Percentiles rank a stretch among this genome's conserved stretches.
Conservation (phyloP, 1,284 basidiomycete genomes). For the Limonomyces culmigenus region DNA sequence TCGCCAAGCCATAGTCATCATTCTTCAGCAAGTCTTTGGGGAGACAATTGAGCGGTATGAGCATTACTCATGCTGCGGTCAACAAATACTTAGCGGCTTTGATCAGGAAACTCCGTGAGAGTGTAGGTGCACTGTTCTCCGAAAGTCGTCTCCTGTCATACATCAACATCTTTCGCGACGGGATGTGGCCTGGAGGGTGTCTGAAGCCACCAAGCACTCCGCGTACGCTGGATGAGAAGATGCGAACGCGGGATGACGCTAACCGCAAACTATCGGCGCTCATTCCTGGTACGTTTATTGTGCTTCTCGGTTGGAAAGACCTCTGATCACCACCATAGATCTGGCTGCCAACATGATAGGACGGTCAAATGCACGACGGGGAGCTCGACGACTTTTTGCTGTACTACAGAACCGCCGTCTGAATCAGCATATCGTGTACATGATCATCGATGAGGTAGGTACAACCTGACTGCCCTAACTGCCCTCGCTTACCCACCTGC, state of each 20-base stretch:
- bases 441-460: slow-evolving; percentile 71
- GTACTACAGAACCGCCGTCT: slow-evolving; percentile 84
- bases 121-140: slow-evolving; percentile 41
- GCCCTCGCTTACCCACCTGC: background rate
- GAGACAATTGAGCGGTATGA: slow-evolving; percentile 88
- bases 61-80: slow-evolving; percentile 8
- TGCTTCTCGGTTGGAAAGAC: background rate
- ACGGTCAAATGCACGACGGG: slow-evolving; percentile 79
- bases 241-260: slow-evolving; percentile 68
- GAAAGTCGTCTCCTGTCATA: slow-evolving; percentile 53
- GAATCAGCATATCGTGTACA: slow-evolving; percentile 85
- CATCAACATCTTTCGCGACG: slow-evolving; percentile 50
- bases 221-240: slow-evolving; percentile 69
- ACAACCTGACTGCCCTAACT: background rate
- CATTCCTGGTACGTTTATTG: slow-evolving; percentile 56
- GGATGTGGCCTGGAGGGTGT: slow-evolving; percentile 72
- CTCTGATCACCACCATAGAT: slow-evolving; percentile 29
- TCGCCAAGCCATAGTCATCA: slow-evolving; percentile 91
- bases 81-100: background rate
- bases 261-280: slow-evolving; percentile 77
- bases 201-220: slow-evolving; percentile 41
- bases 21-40: slow-evolving; percentile 88
- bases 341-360: slow-evolving; percentile 94
- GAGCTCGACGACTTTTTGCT: slow-evolving; percentile 80
- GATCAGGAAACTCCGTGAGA: slow-evolving; percentile 73